Percentiles rank a stretch among this genome's conserved stretches.
phyloP scores from a whole-genome alignment of 345 rosid genomes.

The Rhodamnia argentea region DNA sequence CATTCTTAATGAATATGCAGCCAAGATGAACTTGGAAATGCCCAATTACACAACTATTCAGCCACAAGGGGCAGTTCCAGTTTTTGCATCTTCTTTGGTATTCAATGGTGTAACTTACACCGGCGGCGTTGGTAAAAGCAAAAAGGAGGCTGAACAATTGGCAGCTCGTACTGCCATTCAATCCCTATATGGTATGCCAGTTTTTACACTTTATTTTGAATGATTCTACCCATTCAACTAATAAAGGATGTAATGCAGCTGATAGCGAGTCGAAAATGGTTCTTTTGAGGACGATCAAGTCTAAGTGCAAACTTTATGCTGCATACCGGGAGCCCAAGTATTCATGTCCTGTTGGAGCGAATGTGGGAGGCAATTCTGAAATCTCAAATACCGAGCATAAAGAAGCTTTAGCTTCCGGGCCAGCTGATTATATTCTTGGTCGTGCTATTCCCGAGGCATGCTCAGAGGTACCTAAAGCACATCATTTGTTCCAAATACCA shows the following conservation, averaged over 20 bases:
- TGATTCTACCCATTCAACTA: not conserved
- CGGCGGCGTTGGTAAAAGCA: not conserved
- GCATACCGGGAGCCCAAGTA: not conserved
- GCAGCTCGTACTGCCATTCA: not conserved
- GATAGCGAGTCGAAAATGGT: not conserved
- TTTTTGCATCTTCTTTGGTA: not conserved
- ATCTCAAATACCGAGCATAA: not conserved
- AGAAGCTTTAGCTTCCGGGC: not conserved
- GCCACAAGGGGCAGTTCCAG: not conserved
- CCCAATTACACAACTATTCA: not conserved
- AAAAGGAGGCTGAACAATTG: not conserved
- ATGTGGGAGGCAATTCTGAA: not conserved
- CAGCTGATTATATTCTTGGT: not conserved
- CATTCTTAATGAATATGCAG: not conserved
- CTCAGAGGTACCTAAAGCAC: not conserved
- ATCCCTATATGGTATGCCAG: not conserved
- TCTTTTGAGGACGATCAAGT: not conserved
- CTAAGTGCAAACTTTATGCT: not conserved
- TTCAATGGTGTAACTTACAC: not conserved
- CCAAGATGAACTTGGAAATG: not conserved
- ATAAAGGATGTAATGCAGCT: not conserved
- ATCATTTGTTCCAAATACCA: not conserved
- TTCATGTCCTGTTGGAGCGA: not conserved
- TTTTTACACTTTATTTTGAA: not conserved
- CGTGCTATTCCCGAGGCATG: not conserved